Evolutionary conservation across 2,329 filamentous ascomycete species (phyloP).

Genomic region (Polytolypa hystricis): DNA sequence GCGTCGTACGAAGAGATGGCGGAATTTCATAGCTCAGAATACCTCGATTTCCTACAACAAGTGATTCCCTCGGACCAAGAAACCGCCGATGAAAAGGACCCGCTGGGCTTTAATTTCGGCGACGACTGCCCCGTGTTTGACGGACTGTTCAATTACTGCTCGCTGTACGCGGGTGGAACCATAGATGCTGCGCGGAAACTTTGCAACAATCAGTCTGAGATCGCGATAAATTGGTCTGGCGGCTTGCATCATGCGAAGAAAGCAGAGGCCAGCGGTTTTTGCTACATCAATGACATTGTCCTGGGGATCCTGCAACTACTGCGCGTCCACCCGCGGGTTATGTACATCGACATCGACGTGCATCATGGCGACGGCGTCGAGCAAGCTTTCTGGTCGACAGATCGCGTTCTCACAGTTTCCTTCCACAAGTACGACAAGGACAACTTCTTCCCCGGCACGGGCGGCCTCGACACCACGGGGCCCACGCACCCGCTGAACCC

Average conservation of each 20-base stretch:
- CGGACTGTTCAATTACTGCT: slow-evolving; percentile 89
- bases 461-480: slow-evolving; percentile 75
- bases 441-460: slow-evolving; percentile 81
- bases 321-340: slow-evolving; percentile 67
- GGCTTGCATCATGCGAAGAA: slow-evolving; percentile 95
- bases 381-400: slow-evolving; percentile 80
- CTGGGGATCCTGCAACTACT: slow-evolving; percentile 83
- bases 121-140: slow-evolving; percentile 96
- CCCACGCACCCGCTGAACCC: slow-evolving; percentile 73
- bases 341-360: slow-evolving; percentile 92
- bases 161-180: slow-evolving; percentile 81
- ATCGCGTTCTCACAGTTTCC: slow-evolving; percentile 82
- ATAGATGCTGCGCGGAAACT: slow-evolving; percentile 86
- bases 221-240: slow-evolving; percentile 95
- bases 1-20: slow-evolving; percentile 82
- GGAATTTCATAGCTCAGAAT: slow-evolving; percentile 77
- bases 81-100: slow-evolving; percentile 43
- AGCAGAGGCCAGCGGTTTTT: slow-evolving; percentile 87
- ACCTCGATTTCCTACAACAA: slow-evolving; percentile 75
- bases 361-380: slow-evolving; percentile 88
- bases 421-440: slow-evolving; percentile 92
- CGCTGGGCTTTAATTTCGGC: slow-evolving; percentile 70
- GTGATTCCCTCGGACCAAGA: slow-evolving; percentile 62
- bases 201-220: slow-evolving; percentile 75
- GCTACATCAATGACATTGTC: slow-evolving; percentile 98